phyloP scores from a whole-genome alignment of 2,329 filamentous ascomycete species.

The Eutypella sp. region DNA sequence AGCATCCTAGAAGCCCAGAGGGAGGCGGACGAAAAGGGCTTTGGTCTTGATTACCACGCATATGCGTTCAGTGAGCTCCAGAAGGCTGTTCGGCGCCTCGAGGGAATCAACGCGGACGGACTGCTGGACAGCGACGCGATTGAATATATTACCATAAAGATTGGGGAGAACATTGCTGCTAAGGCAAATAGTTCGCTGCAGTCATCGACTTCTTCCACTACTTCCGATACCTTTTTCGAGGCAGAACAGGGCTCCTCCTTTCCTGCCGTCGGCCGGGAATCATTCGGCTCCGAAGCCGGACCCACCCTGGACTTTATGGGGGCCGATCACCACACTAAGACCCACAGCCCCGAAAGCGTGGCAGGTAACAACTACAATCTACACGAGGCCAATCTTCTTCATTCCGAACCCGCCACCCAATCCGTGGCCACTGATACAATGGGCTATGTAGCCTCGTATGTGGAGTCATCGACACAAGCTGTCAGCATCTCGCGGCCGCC shows the following conservation, averaged over 20 bases:
- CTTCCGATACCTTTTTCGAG: not conserved
- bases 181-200: not conserved
- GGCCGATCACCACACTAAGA: no score
- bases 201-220: not conserved
- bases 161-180: not conserved
- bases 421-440: no score
- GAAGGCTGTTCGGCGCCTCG: not conserved
- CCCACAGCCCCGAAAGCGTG: no score
- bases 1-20: not conserved
- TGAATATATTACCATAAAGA: not conserved
- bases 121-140: not conserved
- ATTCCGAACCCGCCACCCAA: no score
- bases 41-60: not conserved
- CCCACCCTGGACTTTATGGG: no score
- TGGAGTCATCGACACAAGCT: not conserved
- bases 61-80: not conserved
- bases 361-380: no score
- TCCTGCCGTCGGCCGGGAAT: no score
- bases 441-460: no score
- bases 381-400: no score
- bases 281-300: no score
- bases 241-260: not conserved
- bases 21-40: not conserved
- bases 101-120: not conserved
- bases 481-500: not conserved